Percentiles rank a stretch among this genome's conserved stretches.
Evolutionary conservation across 306 rosid species (phyloP).

Genomic region (Trifolium pratense): DNA sequence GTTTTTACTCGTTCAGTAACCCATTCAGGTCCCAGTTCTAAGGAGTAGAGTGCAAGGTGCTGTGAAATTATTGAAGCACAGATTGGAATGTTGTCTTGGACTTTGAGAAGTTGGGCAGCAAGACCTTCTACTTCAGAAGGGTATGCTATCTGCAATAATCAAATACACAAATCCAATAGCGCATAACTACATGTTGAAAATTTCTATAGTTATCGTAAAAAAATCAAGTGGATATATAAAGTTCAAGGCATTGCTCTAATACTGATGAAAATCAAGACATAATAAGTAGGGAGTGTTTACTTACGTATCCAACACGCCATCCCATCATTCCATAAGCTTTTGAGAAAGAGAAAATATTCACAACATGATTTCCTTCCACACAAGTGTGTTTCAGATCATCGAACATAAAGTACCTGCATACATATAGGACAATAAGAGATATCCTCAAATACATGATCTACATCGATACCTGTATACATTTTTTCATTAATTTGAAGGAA

Average conservation of each 20-base stretch:
- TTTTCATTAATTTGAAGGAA: no score
- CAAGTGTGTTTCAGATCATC: constrained; percentile 83
- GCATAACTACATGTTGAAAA: background rate
- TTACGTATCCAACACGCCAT: constrained; percentile 99
- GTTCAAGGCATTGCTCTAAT: background rate
- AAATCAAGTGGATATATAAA: constrained; percentile 2
- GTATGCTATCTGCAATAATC: constrained; percentile 81
- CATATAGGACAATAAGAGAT: background rate
- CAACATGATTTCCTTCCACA: constrained; percentile 85
- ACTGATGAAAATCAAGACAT: constrained; percentile 2
- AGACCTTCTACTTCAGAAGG: constrained; percentile 85
- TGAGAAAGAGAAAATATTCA: constrained; percentile 90
- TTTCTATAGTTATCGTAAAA: constrained; percentile 1
- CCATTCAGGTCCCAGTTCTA: constrained; percentile 83
- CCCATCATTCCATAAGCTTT: constrained; percentile 99
- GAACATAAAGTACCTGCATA: constrained; percentile 94
- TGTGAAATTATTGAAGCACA: constrained; percentile 93
- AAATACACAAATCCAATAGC: background rate
- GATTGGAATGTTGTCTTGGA: constrained; percentile 98
- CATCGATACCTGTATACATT: no score
- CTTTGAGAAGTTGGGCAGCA: constrained; percentile 83
- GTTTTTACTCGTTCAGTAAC: constrained; percentile 68
- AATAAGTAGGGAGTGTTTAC: constrained; percentile 18
- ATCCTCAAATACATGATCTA: constrained; percentile 16
- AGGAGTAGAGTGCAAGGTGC: constrained; percentile 79